Conservation (phyloP, 805 yeast genomes). For the Metschnikowia arizonensis region DNA sequence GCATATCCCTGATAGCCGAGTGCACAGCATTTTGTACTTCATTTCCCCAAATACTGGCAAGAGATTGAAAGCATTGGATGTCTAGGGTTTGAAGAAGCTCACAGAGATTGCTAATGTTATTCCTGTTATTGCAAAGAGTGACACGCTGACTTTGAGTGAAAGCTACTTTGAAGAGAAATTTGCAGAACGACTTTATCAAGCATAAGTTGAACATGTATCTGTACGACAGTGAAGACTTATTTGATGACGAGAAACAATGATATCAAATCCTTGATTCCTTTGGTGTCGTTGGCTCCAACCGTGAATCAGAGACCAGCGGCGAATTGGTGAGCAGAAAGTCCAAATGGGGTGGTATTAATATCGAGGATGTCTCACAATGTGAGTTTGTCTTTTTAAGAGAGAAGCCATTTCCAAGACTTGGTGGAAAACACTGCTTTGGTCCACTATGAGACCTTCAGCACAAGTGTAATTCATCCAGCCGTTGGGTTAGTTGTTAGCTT, state of each 20-base stretch:
- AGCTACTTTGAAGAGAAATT: slow-evolving; percentile 66
- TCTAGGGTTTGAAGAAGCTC: slow-evolving; percentile 75
- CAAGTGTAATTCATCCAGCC: no score
- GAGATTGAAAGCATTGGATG: slow-evolving; percentile 80
- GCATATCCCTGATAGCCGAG: slow-evolving; percentile 79
- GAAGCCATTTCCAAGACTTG: slow-evolving; percentile 93
- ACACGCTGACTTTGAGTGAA: slow-evolving; percentile 82
- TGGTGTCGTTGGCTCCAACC: slow-evolving; percentile 91
- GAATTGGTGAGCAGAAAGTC: slow-evolving; percentile 81
- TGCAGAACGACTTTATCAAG: slow-evolving; percentile 71
- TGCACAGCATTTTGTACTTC: slow-evolving; percentile 89
- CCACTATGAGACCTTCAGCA: slow-evolving; percentile 93
- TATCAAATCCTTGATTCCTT: slow-evolving; percentile 74
- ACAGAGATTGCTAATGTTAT: slow-evolving; percentile 90
- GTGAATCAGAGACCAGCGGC: slow-evolving; percentile 69
- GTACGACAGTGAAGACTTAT: slow-evolving; percentile 63
- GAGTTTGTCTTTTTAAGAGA: slow-evolving; percentile 92
- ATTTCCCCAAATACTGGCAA: slow-evolving; percentile 76
- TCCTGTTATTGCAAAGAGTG: slow-evolving; percentile 93
- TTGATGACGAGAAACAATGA: slow-evolving; percentile 71
- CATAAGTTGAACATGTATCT: slow-evolving; percentile 82
- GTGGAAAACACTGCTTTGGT: slow-evolving; percentile 85
- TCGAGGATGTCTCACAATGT: slow-evolving; percentile 92
- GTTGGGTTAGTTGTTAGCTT: no score
- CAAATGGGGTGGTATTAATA: slow-evolving; percentile 89